Base-by-base conservation (phyloP, 2,329 filamentous ascomycete genomes). In the Aspergillus fijiensis region DNA sequence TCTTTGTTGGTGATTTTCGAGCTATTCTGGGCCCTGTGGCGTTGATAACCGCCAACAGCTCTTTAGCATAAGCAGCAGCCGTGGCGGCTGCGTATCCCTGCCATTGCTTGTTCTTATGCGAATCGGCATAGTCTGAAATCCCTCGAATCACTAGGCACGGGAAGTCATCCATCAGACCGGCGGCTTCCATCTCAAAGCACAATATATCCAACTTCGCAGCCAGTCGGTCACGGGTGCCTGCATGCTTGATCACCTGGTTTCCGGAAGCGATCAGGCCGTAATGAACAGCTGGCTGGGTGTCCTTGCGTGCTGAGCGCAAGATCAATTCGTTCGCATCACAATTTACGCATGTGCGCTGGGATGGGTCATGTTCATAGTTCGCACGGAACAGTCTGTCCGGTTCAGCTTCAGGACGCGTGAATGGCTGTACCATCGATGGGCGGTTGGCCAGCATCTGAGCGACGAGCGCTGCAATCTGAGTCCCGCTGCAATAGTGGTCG, bases 111-210 rank as follows among this genome's bases (percentile, higher is more conserved):
- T 55, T 56, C 49, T 67, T 67, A n/a, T 67, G 65, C 3, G 61
- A 64, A 39, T 67, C 66, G 0, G 58, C 35, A 21, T 66, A 67
- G 53, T 68, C 62, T 21, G 55, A 67, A n/a, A 68, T 63, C 6
- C 66, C 65, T 12, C 62, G 59, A 27, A 68, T 57, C 1, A 62
- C 57, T 0, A 67, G 54, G 25, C 60, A 67, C 0, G 63, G 60
- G 16, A 66, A 49, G 7, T 50, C n/a, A 33, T 64, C 56, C 48
- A 64, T 60, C 1, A 63, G 19, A 3, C 52, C 56, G 4, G 61
- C 61, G 0, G 61, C 59, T n/a, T 63, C 59, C 61, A 61, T 63
- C 23, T 63, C 61, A 23, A 63, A 63, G 21, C 59, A 59, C 1
- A 63, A 12, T 0, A 61, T 47, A 0, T 51, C 56, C 2, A 31